A percentile compares a stretch with the other conserved stretches of the same genome.
These are phyloP conservation scores for Pilaira anomala DNA, from an alignment of 192 early-diverging fungal species.

Conservation along the genomic window DNA sequence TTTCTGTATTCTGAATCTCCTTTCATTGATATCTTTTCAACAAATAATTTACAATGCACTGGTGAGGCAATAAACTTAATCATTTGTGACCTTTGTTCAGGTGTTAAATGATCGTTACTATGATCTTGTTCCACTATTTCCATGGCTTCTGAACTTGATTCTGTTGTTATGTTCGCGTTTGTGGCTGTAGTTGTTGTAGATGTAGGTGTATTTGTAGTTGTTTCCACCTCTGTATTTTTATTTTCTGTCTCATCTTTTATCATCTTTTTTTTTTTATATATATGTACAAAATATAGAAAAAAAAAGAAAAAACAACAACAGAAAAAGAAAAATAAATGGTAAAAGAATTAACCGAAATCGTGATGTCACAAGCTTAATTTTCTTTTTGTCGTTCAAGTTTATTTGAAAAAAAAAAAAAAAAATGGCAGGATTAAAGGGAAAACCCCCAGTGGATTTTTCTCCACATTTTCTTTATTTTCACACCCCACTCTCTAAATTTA, in stretches of 20 bases:
- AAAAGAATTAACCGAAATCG: background rate
- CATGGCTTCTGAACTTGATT: slow-evolving; percentile 3
- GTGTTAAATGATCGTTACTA: too few relatives aligned
- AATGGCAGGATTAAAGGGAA: background rate
- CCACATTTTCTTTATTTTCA: background rate
- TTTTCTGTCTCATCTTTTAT: too few relatives aligned
- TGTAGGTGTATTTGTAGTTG: background rate
- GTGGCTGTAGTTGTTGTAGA: background rate
- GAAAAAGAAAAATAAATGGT: background rate
- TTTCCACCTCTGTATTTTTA: too few relatives aligned
- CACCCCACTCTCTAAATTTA: background rate
- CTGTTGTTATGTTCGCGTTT: background rate
- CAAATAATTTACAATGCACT: slow-evolving; percentile 33
- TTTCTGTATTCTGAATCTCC: slow-evolving; percentile 58
- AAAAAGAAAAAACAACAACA: too few relatives aligned
- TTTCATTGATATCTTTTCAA: slow-evolving; percentile 27
- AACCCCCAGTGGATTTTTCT: background rate
- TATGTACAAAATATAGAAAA: too few relatives aligned
- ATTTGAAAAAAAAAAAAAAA: background rate
- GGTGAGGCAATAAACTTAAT: slow-evolving; percentile 24
- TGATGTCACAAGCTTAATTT: background rate
- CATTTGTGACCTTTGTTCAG: background rate
- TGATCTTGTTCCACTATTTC: too few relatives aligned
- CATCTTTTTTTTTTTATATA: too few relatives aligned
- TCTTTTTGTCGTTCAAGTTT: background rate